Base-by-base conservation (phyloP, 1,139 yeast genomes). In the Yamadazyma sp. region DNA sequence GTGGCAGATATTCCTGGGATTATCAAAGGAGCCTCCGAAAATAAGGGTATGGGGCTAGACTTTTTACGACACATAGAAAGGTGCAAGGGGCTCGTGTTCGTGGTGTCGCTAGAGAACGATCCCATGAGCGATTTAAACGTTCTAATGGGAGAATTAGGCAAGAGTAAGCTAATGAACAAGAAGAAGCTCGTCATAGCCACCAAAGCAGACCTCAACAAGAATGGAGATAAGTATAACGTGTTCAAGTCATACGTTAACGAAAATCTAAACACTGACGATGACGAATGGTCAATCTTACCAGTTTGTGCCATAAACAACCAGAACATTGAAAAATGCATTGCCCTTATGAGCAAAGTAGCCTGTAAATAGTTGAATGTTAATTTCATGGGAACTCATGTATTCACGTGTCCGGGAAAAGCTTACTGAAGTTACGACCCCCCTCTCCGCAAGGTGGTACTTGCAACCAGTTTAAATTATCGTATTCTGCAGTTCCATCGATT, bases 1-100 rank as follows among this genome's bases (percentile, higher is more conserved):
- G 97, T 92, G 1, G 97, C 97, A 1, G 98, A 92, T 64, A 92
- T 92, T 43, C 98, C 98, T 0, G 98, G 98, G 10, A 86, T 92
- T 38, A 86, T 92, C 40, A 73, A 80, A 54, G 97, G 95, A 8
- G 97, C 98, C 0, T 72, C 80, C 2, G 69, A 81, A 30, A 86
- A 90, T 53, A 82, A 76, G 54, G 98, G 98, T 2, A 84, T 92
- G 87, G 98, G 98, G 0, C 72, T 88, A 35, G 97, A 89, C 47
- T 92, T 92, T 59, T 64, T 92, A 46, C 73, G 97, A 42, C 98
- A 92, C 57, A 80, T 92, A 37, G 98, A 92, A 60, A 73, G 98
- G 46, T 86, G 96, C 3, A 84, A 86, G 11, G 96, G 96, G 0
- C 64, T 92, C 41, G 95, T 85, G 2, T 88, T 92, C 64, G 96